Percentiles rank a stretch among this genome's conserved stretches.
These are phyloP conservation scores for Blastomyces percursus DNA, from an alignment of 2,329 filamentous ascomycete species.

Conservation along the genomic window DNA sequence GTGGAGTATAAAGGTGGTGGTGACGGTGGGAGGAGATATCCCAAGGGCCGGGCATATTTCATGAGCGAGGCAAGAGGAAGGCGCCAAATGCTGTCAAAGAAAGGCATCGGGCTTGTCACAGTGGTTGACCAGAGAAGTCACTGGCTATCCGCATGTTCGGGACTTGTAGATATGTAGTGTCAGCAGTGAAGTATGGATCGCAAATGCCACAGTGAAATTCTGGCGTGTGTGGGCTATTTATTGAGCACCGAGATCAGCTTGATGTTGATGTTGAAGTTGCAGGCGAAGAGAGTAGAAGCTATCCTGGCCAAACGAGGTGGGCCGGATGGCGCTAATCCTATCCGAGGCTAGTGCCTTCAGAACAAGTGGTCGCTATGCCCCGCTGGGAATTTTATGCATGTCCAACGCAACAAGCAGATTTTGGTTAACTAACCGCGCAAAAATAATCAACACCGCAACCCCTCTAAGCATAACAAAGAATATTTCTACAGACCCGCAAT, in stretches of 20 bases:
- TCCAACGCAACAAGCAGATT: background rate
- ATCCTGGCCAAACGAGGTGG: background rate
- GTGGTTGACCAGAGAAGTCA: background rate
- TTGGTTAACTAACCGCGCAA: background rate
- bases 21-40: slow-evolving; percentile 3
- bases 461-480: background rate
- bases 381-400: background rate
- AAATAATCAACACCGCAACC: background rate
- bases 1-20: background rate
- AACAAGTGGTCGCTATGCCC: background rate
- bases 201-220: background rate
- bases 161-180: background rate
- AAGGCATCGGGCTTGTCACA: slow-evolving; percentile 5
- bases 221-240: background rate
- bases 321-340: background rate
- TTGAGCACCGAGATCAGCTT: background rate
- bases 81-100: background rate
- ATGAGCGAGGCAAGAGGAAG: background rate
- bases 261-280: background rate
- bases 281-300: background rate
- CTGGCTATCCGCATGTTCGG: slow-evolving; percentile 5
- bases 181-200: background rate
- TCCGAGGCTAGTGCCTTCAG: background rate
- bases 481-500: background rate
- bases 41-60: slow-evolving; percentile 11